These are phyloP conservation scores for Trypanosoma cruzi DNA, from an alignment of 208 protist species.

Conservation along the genomic window DNA sequence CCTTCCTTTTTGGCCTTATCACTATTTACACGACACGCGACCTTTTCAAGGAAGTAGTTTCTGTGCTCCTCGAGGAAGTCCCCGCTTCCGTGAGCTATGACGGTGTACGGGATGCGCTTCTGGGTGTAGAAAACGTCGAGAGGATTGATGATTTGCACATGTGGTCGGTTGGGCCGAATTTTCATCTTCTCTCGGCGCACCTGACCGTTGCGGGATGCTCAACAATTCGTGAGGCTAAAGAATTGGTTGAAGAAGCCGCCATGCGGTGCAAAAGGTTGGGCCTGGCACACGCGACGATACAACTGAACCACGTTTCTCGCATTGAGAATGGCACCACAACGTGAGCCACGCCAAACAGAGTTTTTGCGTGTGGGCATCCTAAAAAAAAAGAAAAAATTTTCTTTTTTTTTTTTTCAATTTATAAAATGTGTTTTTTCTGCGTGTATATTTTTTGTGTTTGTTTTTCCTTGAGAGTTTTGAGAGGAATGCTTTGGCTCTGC, in stretches of 20 bases:
- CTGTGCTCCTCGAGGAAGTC: slow-evolving; percentile 42
- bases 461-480: no score
- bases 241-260: slow-evolving; percentile 32
- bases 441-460: no score
- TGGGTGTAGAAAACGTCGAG: slow-evolving; percentile 28
- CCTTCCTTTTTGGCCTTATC: slow-evolving; percentile 50
- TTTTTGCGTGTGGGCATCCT: no score
- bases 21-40: slow-evolving; percentile 41
- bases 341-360: no score
- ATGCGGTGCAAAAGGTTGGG: slow-evolving; percentile 19
- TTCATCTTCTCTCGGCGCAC: slow-evolving; percentile 39
- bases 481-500: no score
- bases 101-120: slow-evolving; percentile 18
- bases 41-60: slow-evolving; percentile 35
- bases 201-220: slow-evolving; percentile 18
- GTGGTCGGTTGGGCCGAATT: slow-evolving; percentile 41
- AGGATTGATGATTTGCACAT: slow-evolving; percentile 57
- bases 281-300: slow-evolving; percentile 59
- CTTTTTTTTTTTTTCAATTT: no score
- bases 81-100: slow-evolving; percentile 32
- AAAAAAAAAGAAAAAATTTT: no score
- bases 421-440: no score
- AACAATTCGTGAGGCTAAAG: background rate
- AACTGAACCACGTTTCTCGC: slow-evolving; percentile 31
- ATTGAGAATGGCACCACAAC: no score